A percentile compares a stretch with the other conserved stretches of the same genome.
Conservation (phyloP, 2,329 filamentous ascomycete genomes). For the Pseudocercospora ulei region DNA sequence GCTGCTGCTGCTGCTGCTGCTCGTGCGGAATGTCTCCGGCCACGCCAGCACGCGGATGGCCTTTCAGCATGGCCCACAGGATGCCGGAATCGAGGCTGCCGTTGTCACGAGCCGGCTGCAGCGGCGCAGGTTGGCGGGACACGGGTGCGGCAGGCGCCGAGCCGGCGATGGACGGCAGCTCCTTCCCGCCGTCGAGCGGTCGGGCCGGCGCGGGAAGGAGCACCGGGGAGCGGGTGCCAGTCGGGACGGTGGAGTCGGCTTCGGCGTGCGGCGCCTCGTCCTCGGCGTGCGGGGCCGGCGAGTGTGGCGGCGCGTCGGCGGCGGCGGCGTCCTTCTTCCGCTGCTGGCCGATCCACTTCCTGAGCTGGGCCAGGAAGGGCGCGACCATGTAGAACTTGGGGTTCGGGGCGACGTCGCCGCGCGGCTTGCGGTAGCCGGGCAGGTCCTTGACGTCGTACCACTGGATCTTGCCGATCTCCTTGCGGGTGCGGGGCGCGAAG, state of each 20-base stretch:
- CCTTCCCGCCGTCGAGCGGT: slow-evolving; percentile 43
- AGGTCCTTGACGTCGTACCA: slow-evolving; percentile 90
- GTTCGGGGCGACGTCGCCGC: slow-evolving; percentile 55
- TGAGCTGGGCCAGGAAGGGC: slow-evolving; percentile 74
- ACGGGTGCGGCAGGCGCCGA: slow-evolving; percentile 17
- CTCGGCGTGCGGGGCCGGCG: slow-evolving; percentile 18
- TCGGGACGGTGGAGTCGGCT: slow-evolving; percentile 14
- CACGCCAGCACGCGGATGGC: slow-evolving; percentile 27
- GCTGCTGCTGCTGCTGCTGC: slow-evolving; percentile 41
- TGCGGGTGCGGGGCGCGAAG: slow-evolving; percentile 83
- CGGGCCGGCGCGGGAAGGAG: slow-evolving; percentile 13
- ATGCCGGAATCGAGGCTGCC: slow-evolving; percentile 35
- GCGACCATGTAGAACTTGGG: slow-evolving; percentile 98
- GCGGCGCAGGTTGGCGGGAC: slow-evolving; percentile 28
- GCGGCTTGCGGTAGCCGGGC: slow-evolving; percentile 67
- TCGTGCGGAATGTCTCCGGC: slow-evolving; percentile 30
- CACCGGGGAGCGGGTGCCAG: slow-evolving; percentile 9
- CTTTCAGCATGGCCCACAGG: slow-evolving; percentile 49
- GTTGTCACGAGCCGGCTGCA: slow-evolving; percentile 33
- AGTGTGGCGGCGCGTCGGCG: slow-evolving; percentile 14
- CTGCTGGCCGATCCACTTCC: slow-evolving; percentile 83
- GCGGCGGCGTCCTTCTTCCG: slow-evolving; percentile 53
- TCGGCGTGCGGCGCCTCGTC: slow-evolving; percentile 20
- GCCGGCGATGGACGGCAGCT: slow-evolving; percentile 39
- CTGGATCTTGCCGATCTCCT: slow-evolving; percentile 93